phyloP scores from a whole-genome alignment of 257 asterid genomes.

The Lavandula angustifolia region DNA sequence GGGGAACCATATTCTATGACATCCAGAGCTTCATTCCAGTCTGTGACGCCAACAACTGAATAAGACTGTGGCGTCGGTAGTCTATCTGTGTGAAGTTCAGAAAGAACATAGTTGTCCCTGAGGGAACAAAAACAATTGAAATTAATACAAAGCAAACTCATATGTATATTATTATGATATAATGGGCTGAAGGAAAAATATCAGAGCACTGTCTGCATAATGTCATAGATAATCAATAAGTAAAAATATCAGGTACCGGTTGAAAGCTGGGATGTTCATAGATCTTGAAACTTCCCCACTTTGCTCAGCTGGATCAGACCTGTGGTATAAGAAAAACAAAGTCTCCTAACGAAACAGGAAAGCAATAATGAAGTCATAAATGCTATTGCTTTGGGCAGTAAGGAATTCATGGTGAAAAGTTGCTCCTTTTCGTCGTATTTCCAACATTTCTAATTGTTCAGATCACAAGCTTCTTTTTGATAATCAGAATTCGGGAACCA shows the following conservation, averaged over 20 bases:
- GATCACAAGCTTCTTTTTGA: background rate
- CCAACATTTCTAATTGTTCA: background rate
- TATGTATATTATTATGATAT: background rate
- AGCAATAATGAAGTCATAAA: background rate
- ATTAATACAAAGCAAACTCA: slow-evolving; percentile 9
- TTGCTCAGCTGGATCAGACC: slow-evolving; percentile 89
- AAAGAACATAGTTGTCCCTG: slow-evolving; percentile 72
- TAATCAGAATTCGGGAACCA: background rate
- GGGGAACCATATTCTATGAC: slow-evolving; percentile 82
- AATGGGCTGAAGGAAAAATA: slow-evolving; percentile 25
- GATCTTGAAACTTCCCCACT: slow-evolving; percentile 85
- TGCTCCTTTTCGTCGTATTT: background rate
- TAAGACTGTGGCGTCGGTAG: slow-evolving; percentile 50
- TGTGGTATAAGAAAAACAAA: slow-evolving; percentile 35
- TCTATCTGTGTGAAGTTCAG: slow-evolving; percentile 72
- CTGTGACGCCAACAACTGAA: slow-evolving; percentile 73
- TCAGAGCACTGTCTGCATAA: slow-evolving; percentile 6
- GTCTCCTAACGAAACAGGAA: slow-evolving; percentile 25
- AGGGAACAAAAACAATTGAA: slow-evolving; percentile 22
- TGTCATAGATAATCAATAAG: background rate
- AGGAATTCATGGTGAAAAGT: background rate
- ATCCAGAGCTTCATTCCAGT: slow-evolving; percentile 96
- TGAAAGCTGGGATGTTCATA: slow-evolving; percentile 54
- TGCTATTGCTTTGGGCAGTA: background rate
- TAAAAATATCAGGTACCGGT: slow-evolving; percentile 48